Base-by-base conservation (phyloP, 1,284 basidiomycete genomes). In the Rhodotorula sp. region DNA sequence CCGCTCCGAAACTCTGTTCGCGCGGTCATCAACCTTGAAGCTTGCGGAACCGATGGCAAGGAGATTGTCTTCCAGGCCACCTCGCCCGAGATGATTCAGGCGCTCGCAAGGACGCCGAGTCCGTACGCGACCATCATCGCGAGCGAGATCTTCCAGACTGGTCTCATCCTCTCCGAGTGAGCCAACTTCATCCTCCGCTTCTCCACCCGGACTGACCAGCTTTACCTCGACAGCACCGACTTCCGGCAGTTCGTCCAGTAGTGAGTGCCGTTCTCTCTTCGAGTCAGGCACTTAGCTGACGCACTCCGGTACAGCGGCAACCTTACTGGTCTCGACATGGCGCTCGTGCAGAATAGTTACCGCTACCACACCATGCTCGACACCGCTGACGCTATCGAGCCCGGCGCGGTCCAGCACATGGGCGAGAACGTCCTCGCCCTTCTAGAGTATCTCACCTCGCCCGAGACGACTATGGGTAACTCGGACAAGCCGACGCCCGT, bases 31-130 rank as follows among this genome's bases (percentile, higher is more conserved):
- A 98, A 99, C 78, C 85, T 99, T 19, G 95, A 98, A 85, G 68
- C 68, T 10, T 70, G 67, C 29, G 95, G 95, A 0, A 89, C 89
- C 0, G 89, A 87, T 9, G 94, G 95, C 0, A 90, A 88, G 30
- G 92, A 94, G 77, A 83, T 98, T 13, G 85, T 98, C 20, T 99
- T 99, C 84, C 95, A 99, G 82, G 95, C 95, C 0, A 97, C 92
- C 0, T 93, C 90, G 20, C 51, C 54, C 53, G 65, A 78, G 72
- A 96, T 99, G 92, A 91, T 98, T 27, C 85, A 90, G 69, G 94
- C 92, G 0, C 97, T 95, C 78, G 86, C 89, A 1, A 85, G 89
- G 74, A 91, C 92, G 0, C 93, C 94, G 67, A 89, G 90, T 77
- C 95, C 93, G 0, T 91, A 90, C 66, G 96, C 93, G 1, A 94